Base-by-base conservation (phyloP, 2,329 filamentous ascomycete genomes). In the Bimuria novae-zelandiae region DNA sequence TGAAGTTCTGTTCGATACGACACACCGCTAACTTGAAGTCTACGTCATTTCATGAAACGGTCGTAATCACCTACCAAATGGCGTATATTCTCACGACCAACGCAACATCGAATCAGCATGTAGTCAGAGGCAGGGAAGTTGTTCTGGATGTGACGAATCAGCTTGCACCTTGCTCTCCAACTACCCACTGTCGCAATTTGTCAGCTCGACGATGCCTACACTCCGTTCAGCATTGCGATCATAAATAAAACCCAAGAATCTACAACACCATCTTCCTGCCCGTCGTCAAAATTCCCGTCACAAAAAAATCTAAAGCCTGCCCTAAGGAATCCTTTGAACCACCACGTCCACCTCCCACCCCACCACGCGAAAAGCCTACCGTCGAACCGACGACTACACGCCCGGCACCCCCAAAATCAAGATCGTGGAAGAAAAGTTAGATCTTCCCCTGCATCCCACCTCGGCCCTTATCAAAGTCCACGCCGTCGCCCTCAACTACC, bases 401-500 rank as follows among this genome's bases (percentile, higher is more conserved):
- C 55, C 43, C 4, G 43, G 43, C 11, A 21, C 55, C 3, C 48
- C 49, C 1, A 54, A 49, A 21, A 40, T 54, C 1, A 49, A 43
- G 21, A 27, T 57, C 21, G 16, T 43, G 12, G 51, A 36, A 16
- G 48, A 54, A 50, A 16, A 27, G 17, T 40, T 57, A 11, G 47
- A 48, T 1, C n/a, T 23, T 1, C 27, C 48, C 2, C 51, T 57
- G 1, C 32, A 45, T 11, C n/a, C 48, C 25, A 54, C 55, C 8
- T 48, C 48, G 11, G 52, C 60, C 17, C 49, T 62, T 14, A 51
- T 59, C 32, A 48, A 47, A 27, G 48, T 60, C 27, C 57, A 49
- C 45, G 57, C 61, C 16, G 54, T 61, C 17, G 52, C 59, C 12
- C 57, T 60, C 25, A 62, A 64, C 45, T 63, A 50, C 50, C 45